Evolutionary conservation across 352 stramenopile species (phyloP), one percentile per base, ranked within the genome.

Genomic region (Globisporangium parvum): DNA sequence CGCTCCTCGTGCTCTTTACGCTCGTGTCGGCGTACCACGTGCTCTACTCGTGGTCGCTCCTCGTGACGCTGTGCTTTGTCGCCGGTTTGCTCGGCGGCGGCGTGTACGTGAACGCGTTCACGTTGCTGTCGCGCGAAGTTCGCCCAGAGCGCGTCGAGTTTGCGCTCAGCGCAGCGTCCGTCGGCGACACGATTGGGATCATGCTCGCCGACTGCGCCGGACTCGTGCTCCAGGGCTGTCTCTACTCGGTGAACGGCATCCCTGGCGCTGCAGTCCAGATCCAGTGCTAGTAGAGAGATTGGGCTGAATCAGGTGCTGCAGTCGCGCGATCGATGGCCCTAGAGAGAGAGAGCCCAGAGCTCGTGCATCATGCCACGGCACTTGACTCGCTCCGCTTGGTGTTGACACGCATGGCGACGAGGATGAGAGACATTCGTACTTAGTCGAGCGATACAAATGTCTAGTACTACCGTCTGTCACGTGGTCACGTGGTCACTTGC

Each of bases 81-180:
- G 87, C 88, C 1, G 92, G 94, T 6, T 69, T 97, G 15, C 67
- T 98, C 8, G 93, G 91, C 40, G 91, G 91, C 2, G 81, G 67
- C 49, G 88, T 96, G 20, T 96, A 97, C 63, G 87, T 98, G 44
- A 94, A 98, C 53, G 93, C 85, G 0, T 98, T 89, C 66, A 95
- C 83, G 47, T 69, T 96, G 44, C 73, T 98, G 11, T 89, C 87
- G 26, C 72, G 72, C 24, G 89, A 97, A 55, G 69, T 96, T 11
- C 63, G 70, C 18, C 23, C 67, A 10, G 70, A 77, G 21, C 75
- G 86, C 52, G 74, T 85, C 31, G 93, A 98, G 61, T 84, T 98
- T 55, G 90, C 87, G 28, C 71, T 98, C 45, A 67, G 64, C 20
- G 86, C 81, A 15, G 89, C 87, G n/a, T 95, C 85, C n/a, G 73